Evolutionary conservation across 768 basidiomycete species (phyloP), one percentile per base, ranked within the genome.

Genomic region (Psilocybe sp.): DNA sequence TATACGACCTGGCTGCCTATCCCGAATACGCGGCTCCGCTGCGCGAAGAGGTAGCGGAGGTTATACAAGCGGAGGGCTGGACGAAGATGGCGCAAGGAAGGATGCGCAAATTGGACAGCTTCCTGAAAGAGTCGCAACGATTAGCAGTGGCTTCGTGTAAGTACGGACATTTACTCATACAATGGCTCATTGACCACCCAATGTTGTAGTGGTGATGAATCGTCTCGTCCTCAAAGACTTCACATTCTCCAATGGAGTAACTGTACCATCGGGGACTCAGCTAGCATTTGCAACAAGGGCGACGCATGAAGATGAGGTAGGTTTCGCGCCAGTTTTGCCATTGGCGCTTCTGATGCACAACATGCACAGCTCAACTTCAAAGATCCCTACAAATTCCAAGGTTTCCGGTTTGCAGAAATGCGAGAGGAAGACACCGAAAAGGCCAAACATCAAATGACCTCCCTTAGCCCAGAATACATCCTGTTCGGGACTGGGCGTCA

Each of bases 61-160:
- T 73, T 5, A 50, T 76, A 7, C 44, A 49, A 1, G 59, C 64
- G 3, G 67, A 75, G 23, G 75, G 69, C 16, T 77, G 72, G 65
- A 61, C 61, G 0, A 70, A 71, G 44, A 50, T 59, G 4, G 60
- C 68, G 0, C 55, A 76, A 43, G 59, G 61, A 5, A 71, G 72
- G 44, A 68, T 78, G 66, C 64, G 65, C 50, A 71, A 71, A 51
- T 45, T 77, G 14, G 76, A 77, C 46, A 78, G 76, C 49, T 76
- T 78, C 55, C 46, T 77, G 39, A 69, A 69, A 46, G 77, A 77
- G 49, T 69, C 69, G 9, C 59, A 58, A n/a, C 47, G 56, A 9
- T 36, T 54, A 23, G 49, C 50, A 20, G 35, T 42, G 31, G 46
- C 43, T n/a, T 53, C 40, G 36, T n/a, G 50, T 56, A 18, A 41